Percentiles rank a stretch among this genome's conserved stretches.
Evolutionary conservation across 1,284 basidiomycete genomes (phyloP).

Genomic region (Chondrostereum purpureum): DNA sequence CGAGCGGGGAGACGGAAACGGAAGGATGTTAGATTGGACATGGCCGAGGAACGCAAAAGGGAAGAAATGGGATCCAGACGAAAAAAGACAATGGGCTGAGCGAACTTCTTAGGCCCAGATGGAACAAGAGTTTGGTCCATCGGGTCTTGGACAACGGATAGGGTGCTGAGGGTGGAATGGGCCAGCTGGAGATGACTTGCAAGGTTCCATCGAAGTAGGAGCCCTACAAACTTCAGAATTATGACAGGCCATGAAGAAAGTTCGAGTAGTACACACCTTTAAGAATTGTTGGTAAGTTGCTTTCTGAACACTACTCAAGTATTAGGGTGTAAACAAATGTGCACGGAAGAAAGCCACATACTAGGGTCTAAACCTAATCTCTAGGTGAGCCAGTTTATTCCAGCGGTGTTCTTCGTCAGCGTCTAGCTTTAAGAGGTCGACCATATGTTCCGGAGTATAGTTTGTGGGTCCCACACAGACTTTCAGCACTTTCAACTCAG

Average conservation of each 20-base stretch:
- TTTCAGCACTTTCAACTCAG: slow-evolving; percentile 37
- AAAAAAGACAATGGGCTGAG: slow-evolving; percentile 72
- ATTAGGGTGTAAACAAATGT: slow-evolving; percentile 2
- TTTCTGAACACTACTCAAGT: slow-evolving; percentile 45
- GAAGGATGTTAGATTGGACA: slow-evolving; percentile 36
- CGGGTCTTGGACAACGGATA: slow-evolving; percentile 67
- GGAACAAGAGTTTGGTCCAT: slow-evolving; percentile 30
- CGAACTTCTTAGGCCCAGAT: slow-evolving; percentile 35
- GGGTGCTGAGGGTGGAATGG: slow-evolving; percentile 31
- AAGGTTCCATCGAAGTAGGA: slow-evolving; percentile 64
- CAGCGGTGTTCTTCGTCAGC: slow-evolving; percentile 24
- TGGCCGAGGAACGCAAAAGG: slow-evolving; percentile 39
- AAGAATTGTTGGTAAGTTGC: slow-evolving; percentile 68
- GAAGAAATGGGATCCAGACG: slow-evolving; percentile 44
- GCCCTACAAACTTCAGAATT: slow-evolving; percentile 33
- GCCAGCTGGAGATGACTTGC: slow-evolving; percentile 50
- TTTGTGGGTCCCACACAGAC: slow-evolving; percentile 57
- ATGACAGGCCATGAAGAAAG: background rate
- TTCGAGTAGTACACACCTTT: slow-evolving; percentile 29
- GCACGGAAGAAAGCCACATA: slow-evolving; percentile 27
- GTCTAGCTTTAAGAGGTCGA: slow-evolving; percentile 41
- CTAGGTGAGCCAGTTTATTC: slow-evolving; percentile 34
- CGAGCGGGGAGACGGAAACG: slow-evolving; percentile 57
- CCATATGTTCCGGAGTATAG: slow-evolving; percentile 61
- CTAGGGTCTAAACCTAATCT: slow-evolving; percentile 65